Percentiles rank a stretch among this genome's conserved stretches.
These are phyloP conservation scores for Xylaria grammica DNA, from an alignment of 495 filamentous ascomycete genomes.

Conservation along the genomic window DNA sequence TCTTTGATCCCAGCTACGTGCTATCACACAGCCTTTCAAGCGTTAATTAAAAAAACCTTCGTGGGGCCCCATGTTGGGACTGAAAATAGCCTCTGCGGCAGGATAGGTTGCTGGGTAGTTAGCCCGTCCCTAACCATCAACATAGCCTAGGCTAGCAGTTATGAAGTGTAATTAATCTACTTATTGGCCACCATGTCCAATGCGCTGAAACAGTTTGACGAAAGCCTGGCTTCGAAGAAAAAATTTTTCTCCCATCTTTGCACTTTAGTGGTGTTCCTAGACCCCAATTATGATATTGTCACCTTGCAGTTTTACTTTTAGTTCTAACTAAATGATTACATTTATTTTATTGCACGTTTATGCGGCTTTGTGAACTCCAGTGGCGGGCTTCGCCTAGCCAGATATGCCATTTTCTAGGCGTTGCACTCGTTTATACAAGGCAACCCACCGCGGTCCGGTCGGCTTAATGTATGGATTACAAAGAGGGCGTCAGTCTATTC, in stretches of 20 bases:
- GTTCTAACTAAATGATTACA: not conserved
- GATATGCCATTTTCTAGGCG: not conserved
- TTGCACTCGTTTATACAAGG: not conserved
- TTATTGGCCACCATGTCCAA: slow-evolving; percentile 10
- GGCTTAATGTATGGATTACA: not conserved
- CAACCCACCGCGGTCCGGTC: slow-evolving; percentile 10
- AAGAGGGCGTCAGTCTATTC: slow-evolving; percentile 16
- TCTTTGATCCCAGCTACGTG: slow-evolving; percentile 1
- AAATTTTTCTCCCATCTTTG: slow-evolving; percentile 1
- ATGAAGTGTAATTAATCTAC: not conserved
- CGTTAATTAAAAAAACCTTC: not conserved
- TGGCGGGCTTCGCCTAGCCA: not conserved
- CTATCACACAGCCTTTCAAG: not conserved
- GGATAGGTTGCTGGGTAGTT: too few relatives aligned
- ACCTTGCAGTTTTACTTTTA: not conserved
- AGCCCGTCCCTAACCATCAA: too few relatives aligned
- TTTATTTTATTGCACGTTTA: slow-evolving; percentile 14
- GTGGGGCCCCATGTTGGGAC: too few relatives aligned
- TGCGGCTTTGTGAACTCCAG: not conserved
- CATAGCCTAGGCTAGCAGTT: not conserved
- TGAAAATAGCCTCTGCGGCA: too few relatives aligned
- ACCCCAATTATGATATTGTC: slow-evolving; percentile 10
- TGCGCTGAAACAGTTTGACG: slow-evolving; percentile 6
- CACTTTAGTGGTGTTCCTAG: slow-evolving; percentile 10
- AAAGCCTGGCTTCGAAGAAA: slow-evolving; percentile 1